Conservation (phyloP, 169 alveolate genomes). For the Cytauxzoon felis region DNA sequence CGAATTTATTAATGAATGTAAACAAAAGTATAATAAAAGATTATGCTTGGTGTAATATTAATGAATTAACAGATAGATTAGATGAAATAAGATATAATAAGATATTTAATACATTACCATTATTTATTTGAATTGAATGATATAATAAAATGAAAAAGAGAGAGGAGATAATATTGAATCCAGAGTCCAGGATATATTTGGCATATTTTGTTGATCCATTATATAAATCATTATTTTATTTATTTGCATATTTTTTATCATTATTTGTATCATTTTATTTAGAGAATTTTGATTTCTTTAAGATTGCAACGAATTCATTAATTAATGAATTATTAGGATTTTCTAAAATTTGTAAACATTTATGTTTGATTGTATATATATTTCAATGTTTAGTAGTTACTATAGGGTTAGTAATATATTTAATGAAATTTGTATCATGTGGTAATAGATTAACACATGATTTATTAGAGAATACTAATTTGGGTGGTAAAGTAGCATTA, state of each 20-base stretch:
- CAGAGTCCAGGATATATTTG: conserved; percentile 1
- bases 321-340: too few species aligned
- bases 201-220: conserved; percentile 19
- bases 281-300: neutral
- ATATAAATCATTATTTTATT: conserved; percentile 1
- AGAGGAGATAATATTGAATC: neutral
- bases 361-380: too few species aligned
- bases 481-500: conserved; percentile 17
- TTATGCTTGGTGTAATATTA: conserved; percentile 70
- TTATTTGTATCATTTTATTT: neutral
- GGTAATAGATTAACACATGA: neutral
- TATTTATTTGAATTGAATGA: too few species aligned
- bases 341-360: too few species aligned
- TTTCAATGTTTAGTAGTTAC: too few species aligned
- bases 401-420: too few species aligned
- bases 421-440: too few species aligned
- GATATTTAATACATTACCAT: conserved; percentile 12
- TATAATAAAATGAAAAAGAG: neutral
- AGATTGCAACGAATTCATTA: neutral
- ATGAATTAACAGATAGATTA: conserved; percentile 41
- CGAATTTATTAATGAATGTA: conserved; percentile 21
- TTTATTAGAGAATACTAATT: neutral
- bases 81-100: conserved; percentile 7
- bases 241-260: neutral
- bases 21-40: conserved; percentile 54